Base-by-base conservation (phyloP, 768 basidiomycete genomes). In the Naganishia antarctica region DNA sequence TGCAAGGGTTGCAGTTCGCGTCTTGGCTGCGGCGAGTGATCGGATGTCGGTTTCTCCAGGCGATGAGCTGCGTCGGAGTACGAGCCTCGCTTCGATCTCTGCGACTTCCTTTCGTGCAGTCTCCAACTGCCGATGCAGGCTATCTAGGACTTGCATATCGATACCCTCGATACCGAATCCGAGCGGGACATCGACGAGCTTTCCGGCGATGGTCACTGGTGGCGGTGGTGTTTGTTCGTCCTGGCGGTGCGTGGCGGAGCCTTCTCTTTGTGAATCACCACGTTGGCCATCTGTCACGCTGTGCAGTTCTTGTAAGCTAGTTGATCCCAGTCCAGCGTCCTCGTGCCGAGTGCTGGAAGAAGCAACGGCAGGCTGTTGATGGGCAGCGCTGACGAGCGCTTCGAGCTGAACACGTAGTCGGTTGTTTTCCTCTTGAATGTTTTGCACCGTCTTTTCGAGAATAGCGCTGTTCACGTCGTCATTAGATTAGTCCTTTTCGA, bases 401-500 rank as follows among this genome's bases (percentile, higher is more conserved):
- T 69, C 59, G 3, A 77, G 60, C 25, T 71, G 70, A 4, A 63
- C 61, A 7, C 73, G 64, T 1, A 77, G 66, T 53, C 68, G 65
- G 8, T 53, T 62, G 59, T 77, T 77, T 66, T 77, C 74, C 25
- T 68, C 66, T 65, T 71, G 70, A n/a, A 73, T 67, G 40, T 65
- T 65, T 15, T 48, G 47, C 43, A 75, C 70, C 13, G 66, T 69
- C 16, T 68, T 48, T 59, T 75, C 74, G 15, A 75, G 58, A 8
- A 68, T 61, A 9, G 64, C 51, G 9, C 70, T 71, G 61, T 21
- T 4, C 41, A 45, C 18, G 6, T 21, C 34, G 50, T 31, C 29
- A 41, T 31, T 13, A 34, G 61, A 50, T 41, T 7, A 32, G 3
- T 2, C 8, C 23, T 23, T 37, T 46, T n/a, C 18, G n/a, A n/a